Evolutionary conservation across 768 basidiomycete species (phyloP).

Genomic region (Tulasnella sp.): DNA sequence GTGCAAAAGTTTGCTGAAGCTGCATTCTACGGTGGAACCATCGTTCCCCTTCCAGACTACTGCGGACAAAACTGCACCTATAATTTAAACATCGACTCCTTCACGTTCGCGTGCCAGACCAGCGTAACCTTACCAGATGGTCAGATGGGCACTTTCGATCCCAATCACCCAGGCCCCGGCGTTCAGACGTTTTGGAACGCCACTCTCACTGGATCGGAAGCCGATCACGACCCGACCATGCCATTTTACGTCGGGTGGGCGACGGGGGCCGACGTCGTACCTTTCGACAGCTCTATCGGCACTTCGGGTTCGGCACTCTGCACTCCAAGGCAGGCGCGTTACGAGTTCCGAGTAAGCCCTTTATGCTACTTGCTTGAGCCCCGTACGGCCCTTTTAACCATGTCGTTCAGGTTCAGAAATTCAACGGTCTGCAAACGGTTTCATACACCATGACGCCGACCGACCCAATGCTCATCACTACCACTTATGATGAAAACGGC

Average conservation of each 20-base stretch:
- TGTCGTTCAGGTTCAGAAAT: neutral
- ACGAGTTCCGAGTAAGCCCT: neutral
- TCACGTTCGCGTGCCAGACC: neutral
- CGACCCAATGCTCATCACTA: neutral
- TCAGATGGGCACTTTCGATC: neutral
- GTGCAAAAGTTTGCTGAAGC: neutral
- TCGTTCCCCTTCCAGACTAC: neutral
- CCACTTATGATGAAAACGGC: neutral
- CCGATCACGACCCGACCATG: neutral
- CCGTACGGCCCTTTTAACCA: too few species aligned
- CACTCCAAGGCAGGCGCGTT: neutral
- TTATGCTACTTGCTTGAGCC: neutral
- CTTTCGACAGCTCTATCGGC: neutral
- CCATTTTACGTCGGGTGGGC: neutral
- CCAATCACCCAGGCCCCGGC: neutral
- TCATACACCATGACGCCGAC: neutral
- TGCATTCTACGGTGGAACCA: neutral
- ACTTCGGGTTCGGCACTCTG: neutral
- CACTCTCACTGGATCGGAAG: neutral
- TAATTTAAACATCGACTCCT: neutral
- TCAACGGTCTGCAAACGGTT: neutral
- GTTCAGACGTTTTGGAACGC: neutral
- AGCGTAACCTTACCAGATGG: neutral
- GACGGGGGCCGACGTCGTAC: neutral
- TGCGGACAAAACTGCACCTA: neutral